Evolutionary conservation across 257 asterid genomes (phyloP), one percentile per base, ranked within the genome.

Genomic region (Solanum appendiculatum): DNA sequence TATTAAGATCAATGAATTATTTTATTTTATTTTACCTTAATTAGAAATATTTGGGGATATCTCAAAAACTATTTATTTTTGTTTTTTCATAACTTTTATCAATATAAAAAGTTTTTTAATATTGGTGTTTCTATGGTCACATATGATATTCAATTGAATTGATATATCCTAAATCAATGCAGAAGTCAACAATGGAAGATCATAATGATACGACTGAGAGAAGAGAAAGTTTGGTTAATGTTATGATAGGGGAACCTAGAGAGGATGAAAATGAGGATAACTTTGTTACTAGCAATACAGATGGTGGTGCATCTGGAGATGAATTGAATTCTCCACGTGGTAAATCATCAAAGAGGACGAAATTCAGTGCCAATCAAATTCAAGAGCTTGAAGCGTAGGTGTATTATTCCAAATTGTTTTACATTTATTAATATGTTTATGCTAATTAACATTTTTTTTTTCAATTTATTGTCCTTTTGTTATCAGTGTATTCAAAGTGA

Each of bases 331-430:
- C 91, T 11, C 7, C 60, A 13, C 92, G 70, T 15, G 21, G 11
- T 82, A 92, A 77, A 69, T 44, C 95, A 5, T 87, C 93, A 16
- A 92, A 87, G 72, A 91, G 89, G 90, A 91, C 90, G 81, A 94
- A 91, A 74, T 91, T 92, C 44, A 94, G 90, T 51, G 90, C 88
- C 3, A 87, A 85, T 58, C 99, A 96, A 88, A 94, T 94, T 91
- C 98, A 94, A 86, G 98, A 93, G 68, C 98, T 96, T 27, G 98
- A 96, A 89, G 83, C 88, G 98, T 95, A 86, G 40, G 93, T 40
- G 44, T 48, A 5, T 48, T 8, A 48, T 51, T 51, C 9, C 23
- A 16, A 51, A 16, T 51, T 51, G 23, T 3, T 6, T 16, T 51
- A 51, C 23, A 51, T 51, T 2, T 9, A 27, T 60, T 25, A 34